Percentiles rank a stretch among this genome's conserved stretches.
Conservation (phyloP, 2,329 filamentous ascomycete genomes). For the Parastagonospora avenae region DNA sequence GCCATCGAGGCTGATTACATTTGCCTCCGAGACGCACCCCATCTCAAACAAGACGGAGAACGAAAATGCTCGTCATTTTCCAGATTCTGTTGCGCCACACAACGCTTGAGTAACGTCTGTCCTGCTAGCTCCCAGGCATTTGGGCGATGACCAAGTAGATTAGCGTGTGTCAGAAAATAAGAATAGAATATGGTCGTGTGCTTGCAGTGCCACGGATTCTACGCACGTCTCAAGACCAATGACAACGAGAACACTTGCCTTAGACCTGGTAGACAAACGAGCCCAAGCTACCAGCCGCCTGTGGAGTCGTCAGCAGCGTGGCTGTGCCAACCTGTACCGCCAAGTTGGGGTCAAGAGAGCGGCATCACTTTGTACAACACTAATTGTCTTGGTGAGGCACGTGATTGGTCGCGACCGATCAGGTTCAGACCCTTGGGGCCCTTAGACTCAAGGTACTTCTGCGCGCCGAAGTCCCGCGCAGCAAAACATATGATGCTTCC, state of each 20-base stretch:
- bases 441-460: constrained; percentile 16
- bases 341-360: constrained; percentile 15
- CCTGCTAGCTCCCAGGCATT: too few relatives aligned
- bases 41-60: background rate
- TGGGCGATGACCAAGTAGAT: background rate
- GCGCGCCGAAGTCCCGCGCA: constrained; percentile 1
- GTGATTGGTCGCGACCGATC: constrained; percentile 15
- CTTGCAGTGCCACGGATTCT: background rate
- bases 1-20: background rate
- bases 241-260: constrained; percentile 12
- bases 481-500: background rate
- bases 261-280: constrained; percentile 1
- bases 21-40: background rate
- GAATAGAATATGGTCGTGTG: constrained; percentile 25
- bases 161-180: background rate
- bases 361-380: constrained; percentile 18
- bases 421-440: constrained; percentile 17
- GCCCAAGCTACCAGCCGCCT: constrained; percentile 10
- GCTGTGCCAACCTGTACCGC: constrained; percentile 28
- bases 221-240: background rate
- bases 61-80: background rate
- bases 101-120: background rate
- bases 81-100: background rate
- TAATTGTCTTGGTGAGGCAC: constrained; percentile 26
- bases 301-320: constrained; percentile 29